These are phyloP conservation scores for Aspergillus incahuasiensis DNA, from an alignment of 495 filamentous ascomycete species.

Conservation along the genomic window DNA sequence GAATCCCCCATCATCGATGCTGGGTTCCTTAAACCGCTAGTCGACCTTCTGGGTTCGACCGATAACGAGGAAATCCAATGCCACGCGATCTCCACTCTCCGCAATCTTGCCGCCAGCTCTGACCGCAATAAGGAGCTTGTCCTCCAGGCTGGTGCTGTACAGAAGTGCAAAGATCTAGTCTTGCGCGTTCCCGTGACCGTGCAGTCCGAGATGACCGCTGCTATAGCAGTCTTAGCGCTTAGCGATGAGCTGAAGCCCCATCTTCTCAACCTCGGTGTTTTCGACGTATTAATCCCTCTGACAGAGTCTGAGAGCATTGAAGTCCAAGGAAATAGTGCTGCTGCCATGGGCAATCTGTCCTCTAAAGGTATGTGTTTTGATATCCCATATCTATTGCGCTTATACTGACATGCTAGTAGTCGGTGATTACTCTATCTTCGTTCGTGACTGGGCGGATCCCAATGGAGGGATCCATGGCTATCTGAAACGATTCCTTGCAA, in stretches of 20 bases:
- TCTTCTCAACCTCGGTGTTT: slow-evolving; percentile 87
- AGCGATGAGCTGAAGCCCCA: slow-evolving; percentile 94
- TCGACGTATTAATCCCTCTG: slow-evolving; percentile 92
- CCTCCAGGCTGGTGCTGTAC: slow-evolving; percentile 90
- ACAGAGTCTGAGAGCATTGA: slow-evolving; percentile 95
- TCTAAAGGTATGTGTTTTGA: slow-evolving; percentile 72
- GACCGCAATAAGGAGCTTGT: slow-evolving; percentile 96
- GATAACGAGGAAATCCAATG: slow-evolving; percentile 99
- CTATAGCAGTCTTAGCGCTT: slow-evolving; percentile 93
- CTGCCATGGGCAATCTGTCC: slow-evolving; percentile 89
- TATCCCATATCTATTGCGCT: not conserved
- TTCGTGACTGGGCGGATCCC: slow-evolving; percentile 87
- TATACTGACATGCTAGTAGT: slow-evolving; percentile 47
- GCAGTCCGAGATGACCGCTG: slow-evolving; percentile 98
- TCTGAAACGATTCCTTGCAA: slow-evolving; percentile 83
- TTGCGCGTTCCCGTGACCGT: slow-evolving; percentile 89
- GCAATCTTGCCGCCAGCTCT: slow-evolving; percentile 93
- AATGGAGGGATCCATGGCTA: slow-evolving; percentile 95
- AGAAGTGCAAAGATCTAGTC: slow-evolving; percentile 97
- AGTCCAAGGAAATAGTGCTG: slow-evolving; percentile 97
- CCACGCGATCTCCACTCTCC: slow-evolving; percentile 93
- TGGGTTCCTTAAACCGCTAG: slow-evolving; percentile 87
- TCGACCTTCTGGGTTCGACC: slow-evolving; percentile 88
- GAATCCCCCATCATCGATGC: slow-evolving; percentile 99
- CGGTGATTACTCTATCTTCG: slow-evolving; percentile 92